Conservation (phyloP, 2,329 filamentous ascomycete species). For the Fusarium dlaminii region DNA sequence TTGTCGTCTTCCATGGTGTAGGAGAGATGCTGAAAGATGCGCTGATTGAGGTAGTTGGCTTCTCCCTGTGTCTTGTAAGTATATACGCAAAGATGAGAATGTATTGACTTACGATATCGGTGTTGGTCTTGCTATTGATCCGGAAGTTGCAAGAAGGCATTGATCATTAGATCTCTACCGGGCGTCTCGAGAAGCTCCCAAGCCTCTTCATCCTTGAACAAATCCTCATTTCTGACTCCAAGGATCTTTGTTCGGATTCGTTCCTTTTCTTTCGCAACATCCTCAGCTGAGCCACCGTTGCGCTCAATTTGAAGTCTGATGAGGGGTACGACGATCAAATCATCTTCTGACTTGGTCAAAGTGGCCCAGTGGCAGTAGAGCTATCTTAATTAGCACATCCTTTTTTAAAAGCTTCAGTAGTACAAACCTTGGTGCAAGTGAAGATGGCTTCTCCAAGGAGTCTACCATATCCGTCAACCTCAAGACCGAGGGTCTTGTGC, state of each 20-base stretch:
- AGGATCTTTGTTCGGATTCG: background rate
- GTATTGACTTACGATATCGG: background rate
- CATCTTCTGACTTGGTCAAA: background rate
- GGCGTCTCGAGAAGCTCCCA: background rate
- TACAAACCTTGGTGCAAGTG: background rate
- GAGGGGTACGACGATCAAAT: background rate
- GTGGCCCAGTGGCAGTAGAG: background rate
- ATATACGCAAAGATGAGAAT: fast-evolving
- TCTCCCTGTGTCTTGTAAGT: background rate
- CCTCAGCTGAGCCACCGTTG: background rate
- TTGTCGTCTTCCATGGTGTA: background rate
- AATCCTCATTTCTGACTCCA: background rate
- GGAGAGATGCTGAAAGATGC: background rate
- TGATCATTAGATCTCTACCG: background rate
- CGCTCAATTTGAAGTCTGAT: background rate
- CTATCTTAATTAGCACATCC: background rate
- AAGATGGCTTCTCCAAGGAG: background rate
- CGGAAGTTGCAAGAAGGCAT: background rate
- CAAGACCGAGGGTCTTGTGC: background rate
- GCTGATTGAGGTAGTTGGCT: background rate
- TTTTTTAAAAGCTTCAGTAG: fast-evolving
- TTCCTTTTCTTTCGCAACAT: background rate
- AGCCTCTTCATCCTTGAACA: background rate
- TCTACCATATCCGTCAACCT: background rate
- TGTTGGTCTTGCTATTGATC: background rate